Percentiles rank a stretch among this genome's conserved stretches.
These are phyloP conservation scores for Primulina eburnea DNA, from an alignment of 257 asterid species.

Conservation along the genomic window DNA sequence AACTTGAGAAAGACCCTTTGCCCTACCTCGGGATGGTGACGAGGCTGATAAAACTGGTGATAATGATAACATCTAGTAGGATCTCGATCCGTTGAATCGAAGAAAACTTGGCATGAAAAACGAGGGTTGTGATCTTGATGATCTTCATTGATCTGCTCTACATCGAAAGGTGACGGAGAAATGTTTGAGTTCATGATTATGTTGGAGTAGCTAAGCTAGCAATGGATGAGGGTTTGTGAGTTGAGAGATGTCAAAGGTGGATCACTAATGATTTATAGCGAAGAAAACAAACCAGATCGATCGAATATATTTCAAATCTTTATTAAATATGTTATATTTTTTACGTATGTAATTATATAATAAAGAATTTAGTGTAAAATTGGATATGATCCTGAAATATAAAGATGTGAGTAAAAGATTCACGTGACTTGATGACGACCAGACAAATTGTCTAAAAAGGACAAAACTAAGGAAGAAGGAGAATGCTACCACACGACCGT, in stretches of 20 bases:
- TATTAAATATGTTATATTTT: too few species aligned
- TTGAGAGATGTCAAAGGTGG: not conserved
- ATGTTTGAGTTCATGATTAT: not conserved
- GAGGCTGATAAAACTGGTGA: not conserved
- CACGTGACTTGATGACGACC: conserved; percentile 41
- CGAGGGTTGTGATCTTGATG: not conserved
- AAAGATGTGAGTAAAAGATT: not conserved
- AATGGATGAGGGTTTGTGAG: not conserved
- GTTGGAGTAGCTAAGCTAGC: not conserved
- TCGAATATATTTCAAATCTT: too few species aligned
- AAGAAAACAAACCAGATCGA: not conserved
- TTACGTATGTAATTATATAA: too few species aligned
- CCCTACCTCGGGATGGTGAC: not conserved
- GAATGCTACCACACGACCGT: conserved; percentile 85
- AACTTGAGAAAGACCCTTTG: not conserved
- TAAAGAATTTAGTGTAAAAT: too few species aligned
- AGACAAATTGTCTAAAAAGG: conserved; percentile 45
- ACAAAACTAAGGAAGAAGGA: conserved; percentile 57
- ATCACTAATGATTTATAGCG: not conserved
- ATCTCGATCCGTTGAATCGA: not conserved
- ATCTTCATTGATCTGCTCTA: not conserved
- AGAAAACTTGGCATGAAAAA: not conserved
- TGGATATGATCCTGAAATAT: not conserved
- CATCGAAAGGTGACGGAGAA: not conserved
- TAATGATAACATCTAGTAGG: not conserved